Evolutionary conservation across 768 basidiomycete species (phyloP).

Genomic region (Psilocybe cubensis): DNA sequence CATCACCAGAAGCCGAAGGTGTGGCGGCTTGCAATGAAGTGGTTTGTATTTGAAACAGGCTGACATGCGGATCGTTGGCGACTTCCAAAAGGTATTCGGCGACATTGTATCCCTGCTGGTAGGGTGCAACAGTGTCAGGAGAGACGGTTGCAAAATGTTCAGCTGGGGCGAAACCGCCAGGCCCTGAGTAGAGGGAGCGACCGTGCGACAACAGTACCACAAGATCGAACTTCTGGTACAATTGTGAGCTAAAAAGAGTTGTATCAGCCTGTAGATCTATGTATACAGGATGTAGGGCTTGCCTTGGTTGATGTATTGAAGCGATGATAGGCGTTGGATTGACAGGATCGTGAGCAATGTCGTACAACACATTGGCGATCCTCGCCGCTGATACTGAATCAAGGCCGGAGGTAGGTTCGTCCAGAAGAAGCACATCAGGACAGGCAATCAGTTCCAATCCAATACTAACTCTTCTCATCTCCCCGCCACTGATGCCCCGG

Average conservation of each 20-base stretch:
- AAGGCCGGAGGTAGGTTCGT: slow-evolving; percentile 83
- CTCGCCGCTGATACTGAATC: slow-evolving; percentile 88
- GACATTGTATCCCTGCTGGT: slow-evolving; percentile 84
- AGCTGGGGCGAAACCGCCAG: slow-evolving; percentile 71
- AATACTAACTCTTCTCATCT: slow-evolving; percentile 89
- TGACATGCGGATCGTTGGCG: slow-evolving; percentile 66
- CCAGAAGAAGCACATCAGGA: slow-evolving; percentile 84
- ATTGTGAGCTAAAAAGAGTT: slow-evolving; percentile 57
- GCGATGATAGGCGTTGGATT: slow-evolving; percentile 83
- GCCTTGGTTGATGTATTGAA: slow-evolving; percentile 89
- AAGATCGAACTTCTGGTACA: slow-evolving; percentile 85
- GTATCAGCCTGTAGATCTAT: background rate
- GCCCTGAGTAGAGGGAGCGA: slow-evolving; percentile 77
- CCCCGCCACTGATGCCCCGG: slow-evolving; percentile 89
- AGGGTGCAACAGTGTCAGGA: slow-evolving; percentile 44
- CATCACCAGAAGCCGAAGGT: background rate
- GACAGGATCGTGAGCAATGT: slow-evolving; percentile 69
- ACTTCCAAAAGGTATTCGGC: slow-evolving; percentile 93
- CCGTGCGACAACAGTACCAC: slow-evolving; percentile 82
- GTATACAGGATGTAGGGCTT: slow-evolving; percentile 14
- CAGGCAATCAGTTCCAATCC: slow-evolving; percentile 86
- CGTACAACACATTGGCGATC: slow-evolving; percentile 75
- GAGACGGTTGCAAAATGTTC: slow-evolving; percentile 62
- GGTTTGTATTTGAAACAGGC: slow-evolving; percentile 40
- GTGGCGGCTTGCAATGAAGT: slow-evolving; percentile 2